These are phyloP conservation scores for Leccinum barrowsii DNA, from an alignment of 768 basidiomycete species.

Conservation along the genomic window DNA sequence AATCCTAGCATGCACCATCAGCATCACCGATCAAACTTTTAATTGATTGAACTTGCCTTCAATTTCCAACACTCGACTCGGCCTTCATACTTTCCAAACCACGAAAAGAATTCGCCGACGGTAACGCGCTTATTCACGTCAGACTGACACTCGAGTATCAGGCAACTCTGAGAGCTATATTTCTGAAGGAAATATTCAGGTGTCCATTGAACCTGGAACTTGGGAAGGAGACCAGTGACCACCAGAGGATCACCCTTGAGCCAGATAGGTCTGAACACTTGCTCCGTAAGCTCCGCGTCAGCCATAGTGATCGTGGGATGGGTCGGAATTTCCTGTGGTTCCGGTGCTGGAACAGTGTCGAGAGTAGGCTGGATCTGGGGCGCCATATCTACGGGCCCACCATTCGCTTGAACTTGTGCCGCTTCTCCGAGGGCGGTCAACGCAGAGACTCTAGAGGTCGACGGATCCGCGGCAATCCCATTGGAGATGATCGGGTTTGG, in stretches of 20 bases:
- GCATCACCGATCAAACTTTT: neutral
- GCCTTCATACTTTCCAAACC: constrained; percentile 67
- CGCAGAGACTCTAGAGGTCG: neutral
- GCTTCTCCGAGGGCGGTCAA: constrained; percentile 12
- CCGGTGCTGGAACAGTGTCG: constrained; percentile 7
- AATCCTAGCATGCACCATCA: constrained; percentile 56
- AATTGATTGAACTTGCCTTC: constrained; percentile 48
- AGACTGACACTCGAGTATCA: constrained; percentile 81
- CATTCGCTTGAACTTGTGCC: constrained; percentile 3
- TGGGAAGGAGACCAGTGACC: constrained; percentile 59
- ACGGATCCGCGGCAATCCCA: constrained; percentile 9
- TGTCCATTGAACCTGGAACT: constrained; percentile 72
- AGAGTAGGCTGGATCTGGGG: constrained; percentile 5
- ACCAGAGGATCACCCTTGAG: constrained; percentile 69
- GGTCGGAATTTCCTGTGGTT: constrained; percentile 38
- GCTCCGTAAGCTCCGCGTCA: constrained; percentile 50
- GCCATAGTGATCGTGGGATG: constrained; percentile 45
- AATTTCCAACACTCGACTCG: constrained; percentile 66
- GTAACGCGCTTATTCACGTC: constrained; percentile 60
- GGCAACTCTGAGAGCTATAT: constrained; percentile 59
- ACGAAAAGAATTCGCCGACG: constrained; percentile 74
- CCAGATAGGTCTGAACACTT: constrained; percentile 71
- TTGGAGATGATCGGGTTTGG: constrained; percentile 7
- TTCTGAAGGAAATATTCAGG: constrained; percentile 76
- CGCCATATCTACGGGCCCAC: neutral